phyloP scores from a whole-genome alignment of 495 filamentous ascomycete species.

The Alectoria sarmentosa region DNA sequence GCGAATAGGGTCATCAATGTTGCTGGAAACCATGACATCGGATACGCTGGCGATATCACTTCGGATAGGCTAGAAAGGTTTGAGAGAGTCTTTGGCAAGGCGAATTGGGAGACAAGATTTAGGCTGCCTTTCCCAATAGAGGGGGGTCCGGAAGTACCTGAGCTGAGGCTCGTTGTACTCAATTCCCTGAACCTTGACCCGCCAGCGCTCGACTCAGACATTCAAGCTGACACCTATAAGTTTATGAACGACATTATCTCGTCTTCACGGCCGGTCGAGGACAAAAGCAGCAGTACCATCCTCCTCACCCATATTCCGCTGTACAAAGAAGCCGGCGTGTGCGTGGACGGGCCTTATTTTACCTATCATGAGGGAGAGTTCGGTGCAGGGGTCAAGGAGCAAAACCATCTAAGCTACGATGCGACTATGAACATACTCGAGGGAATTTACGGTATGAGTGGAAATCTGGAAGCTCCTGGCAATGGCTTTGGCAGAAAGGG shows the following conservation, averaged over 20 bases:
- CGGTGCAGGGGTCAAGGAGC: conserved; percentile 69
- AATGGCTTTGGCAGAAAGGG: conserved; percentile 58
- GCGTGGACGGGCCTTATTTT: conserved; percentile 77
- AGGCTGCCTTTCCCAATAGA: conserved; percentile 39
- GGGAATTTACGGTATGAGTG: conserved; percentile 71
- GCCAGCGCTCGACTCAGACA: conserved; percentile 54
- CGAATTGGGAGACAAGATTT: conserved; percentile 82
- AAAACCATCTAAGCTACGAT: conserved; percentile 76
- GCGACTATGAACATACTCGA: conserved; percentile 64
- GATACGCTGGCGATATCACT: conserved; percentile 87
- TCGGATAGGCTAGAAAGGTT: conserved; percentile 65
- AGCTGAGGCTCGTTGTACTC: conserved; percentile 74
- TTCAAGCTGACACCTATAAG: conserved; percentile 65
- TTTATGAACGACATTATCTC: conserved; percentile 70
- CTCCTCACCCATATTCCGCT: conserved; percentile 89
- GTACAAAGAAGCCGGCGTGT: conserved; percentile 75
- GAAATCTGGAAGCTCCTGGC: conserved; percentile 42
- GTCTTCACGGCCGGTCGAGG: conserved; percentile 59
- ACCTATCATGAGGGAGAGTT: conserved; percentile 54
- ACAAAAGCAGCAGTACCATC: conserved; percentile 62
- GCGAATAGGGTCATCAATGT: conserved; percentile 72
- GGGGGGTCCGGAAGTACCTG: conserved; percentile 37
- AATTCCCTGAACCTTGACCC: conserved; percentile 90
- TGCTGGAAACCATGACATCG: conserved; percentile 92
- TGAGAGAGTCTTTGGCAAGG: conserved; percentile 71